Base-by-base conservation (phyloP, 805 yeast species). In the Candida taoyuanica region DNA sequence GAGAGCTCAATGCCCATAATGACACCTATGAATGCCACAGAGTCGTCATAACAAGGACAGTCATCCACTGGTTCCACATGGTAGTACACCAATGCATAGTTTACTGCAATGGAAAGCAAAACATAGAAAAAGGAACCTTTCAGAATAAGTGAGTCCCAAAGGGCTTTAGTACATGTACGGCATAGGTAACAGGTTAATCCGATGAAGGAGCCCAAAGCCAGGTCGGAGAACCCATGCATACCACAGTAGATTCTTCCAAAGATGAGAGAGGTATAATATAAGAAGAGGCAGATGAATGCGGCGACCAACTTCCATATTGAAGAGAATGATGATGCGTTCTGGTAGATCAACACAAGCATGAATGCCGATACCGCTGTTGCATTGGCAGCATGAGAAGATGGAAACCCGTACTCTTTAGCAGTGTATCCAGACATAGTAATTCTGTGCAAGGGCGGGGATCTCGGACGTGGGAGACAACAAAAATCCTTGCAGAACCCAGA, bases 31-130 rank as follows among this genome's bases (percentile, higher is more conserved):
- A 91, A 91, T 5, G 98, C 95, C 21, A 91, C 95, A 15, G 88
- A 78, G 58, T 91, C 98, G 54, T 89, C 96, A 55, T 82, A 91
- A 59, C 98, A 93, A 1, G 98, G 98, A 56, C 98, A 91, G 48
- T 81, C 83, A 51, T 93, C 98, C 16, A 84, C 78, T 2, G 98
- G 98, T 41, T 73, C 76, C 0, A 88, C 84, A 61, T 88, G 95
- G 29, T 70, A 60, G 50, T 82, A 78, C 17, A 89, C 71, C 24
- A 83, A 52, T 1, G 63, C 44, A 31, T 81, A 70, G 2, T 71
- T 67, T 17, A 66, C 49, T 0, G 66, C 50, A 2, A 76, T 53
- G 2, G 69, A 48, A 0, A 58, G 11, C 0, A 73, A 38, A 3
- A 76, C 66, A 13, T 60, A 58, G 48, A 46, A 54, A 31, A 49